Conservation (phyloP, 2,329 filamentous ascomycete genomes). For the Fusarium sp. region DNA sequence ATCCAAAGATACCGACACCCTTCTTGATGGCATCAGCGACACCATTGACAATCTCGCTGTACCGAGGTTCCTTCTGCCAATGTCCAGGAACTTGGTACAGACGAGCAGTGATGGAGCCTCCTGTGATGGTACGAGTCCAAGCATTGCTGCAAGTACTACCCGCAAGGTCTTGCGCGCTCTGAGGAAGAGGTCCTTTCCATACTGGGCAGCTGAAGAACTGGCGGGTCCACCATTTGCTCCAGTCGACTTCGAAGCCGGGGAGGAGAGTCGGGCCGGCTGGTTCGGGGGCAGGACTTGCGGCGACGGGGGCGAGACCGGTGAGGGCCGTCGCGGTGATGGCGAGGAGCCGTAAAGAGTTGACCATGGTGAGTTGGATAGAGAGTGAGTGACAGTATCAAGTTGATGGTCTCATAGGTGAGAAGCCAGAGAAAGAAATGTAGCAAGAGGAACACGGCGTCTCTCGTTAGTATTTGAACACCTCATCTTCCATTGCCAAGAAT, state of each 20-base stretch:
- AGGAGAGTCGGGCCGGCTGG: background rate
- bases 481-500: background rate
- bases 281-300: background rate
- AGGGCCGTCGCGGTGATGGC: background rate
- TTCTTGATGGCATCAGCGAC: slow-evolving; percentile 19
- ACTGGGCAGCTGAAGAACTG: slow-evolving; percentile 15
- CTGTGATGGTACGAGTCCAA: slow-evolving; percentile 1
- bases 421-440: background rate
- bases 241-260: background rate
- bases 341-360: background rate
- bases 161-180: slow-evolving; percentile 15
- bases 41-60: slow-evolving; percentile 22
- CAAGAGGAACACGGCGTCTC: background rate
- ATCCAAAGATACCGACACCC: slow-evolving; percentile 2
- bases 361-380: background rate
- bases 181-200: slow-evolving; percentile 15
- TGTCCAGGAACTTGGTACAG: slow-evolving; percentile 21
- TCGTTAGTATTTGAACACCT: background rate
- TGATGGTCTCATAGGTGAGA: background rate
- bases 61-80: slow-evolving; percentile 10
- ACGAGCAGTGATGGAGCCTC: slow-evolving; percentile 12
- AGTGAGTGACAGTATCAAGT: background rate
- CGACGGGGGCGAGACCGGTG: background rate
- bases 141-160: slow-evolving; percentile 7
- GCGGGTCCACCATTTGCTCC: background rate